Conservation (phyloP, 306 rosid species). For the Rosa multiflora region DNA sequence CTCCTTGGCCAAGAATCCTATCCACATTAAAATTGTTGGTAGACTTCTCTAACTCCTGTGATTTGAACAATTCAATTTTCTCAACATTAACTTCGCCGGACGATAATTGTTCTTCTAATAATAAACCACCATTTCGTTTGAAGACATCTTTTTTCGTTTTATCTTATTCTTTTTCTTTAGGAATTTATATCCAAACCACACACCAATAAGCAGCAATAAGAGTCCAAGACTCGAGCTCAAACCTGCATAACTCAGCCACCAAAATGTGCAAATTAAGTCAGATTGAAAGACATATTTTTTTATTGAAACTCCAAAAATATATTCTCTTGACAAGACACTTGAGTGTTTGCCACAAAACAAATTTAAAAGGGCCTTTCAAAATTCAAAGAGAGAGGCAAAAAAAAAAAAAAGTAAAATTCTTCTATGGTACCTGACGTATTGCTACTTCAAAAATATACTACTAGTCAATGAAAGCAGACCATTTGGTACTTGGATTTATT, state of each 20-base stretch:
- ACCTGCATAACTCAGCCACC: not conserved
- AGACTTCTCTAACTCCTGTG: constrained; percentile 4
- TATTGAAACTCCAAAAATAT: too few relatives aligned
- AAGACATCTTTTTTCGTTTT: not conserved
- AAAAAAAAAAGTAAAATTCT: too few relatives aligned
- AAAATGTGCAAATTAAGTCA: not conserved
- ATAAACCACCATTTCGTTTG: constrained; percentile 1
- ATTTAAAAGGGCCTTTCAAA: too few relatives aligned
- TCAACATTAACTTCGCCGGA: constrained; percentile 1
- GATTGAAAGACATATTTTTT: too few relatives aligned
- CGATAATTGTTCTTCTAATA: not conserved
- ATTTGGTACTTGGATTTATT: too few relatives aligned
- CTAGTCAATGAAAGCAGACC: too few relatives aligned
- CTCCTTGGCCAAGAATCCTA: constrained; percentile 17
- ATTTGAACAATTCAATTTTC: not conserved
- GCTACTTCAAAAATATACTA: too few relatives aligned
- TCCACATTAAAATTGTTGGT: not conserved
- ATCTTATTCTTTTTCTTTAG: not conserved
- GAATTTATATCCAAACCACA: not conserved
- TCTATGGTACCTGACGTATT: too few relatives aligned
- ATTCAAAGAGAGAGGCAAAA: too few relatives aligned
- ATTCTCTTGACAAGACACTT: too few relatives aligned
- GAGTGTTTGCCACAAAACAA: too few relatives aligned
- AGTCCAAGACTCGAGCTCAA: not conserved
- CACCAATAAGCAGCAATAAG: not conserved